Evolutionary conservation across 257 asterid genomes (phyloP), one percentile per base, ranked within the genome.

Genomic region (Rehmannia glutinosa): DNA sequence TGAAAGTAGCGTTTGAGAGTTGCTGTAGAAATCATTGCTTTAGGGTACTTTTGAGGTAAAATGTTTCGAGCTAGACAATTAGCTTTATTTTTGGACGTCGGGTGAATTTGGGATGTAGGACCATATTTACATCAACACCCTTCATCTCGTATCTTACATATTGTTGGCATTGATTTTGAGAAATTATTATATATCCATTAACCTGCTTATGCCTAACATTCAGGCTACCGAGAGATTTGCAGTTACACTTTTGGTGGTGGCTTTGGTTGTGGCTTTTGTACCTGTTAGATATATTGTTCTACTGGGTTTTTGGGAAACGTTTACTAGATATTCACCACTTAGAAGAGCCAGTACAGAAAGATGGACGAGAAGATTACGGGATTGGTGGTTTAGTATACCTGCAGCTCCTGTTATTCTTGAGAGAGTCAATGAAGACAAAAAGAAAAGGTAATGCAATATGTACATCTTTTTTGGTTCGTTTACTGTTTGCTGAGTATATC

Each of bases 301-400:
- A 54, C 45, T 90, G 56, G 73, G 68, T 39, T 90, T 90, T 79
- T 57, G 86, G 73, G 97, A 93, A 65, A 57, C 67, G 36, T 93
- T 82, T 65, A 93, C 96, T 1, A 66, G 92, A 75, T 81, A 83
- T 64, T 88, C 96, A 16, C 96, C 98, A 6, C n/a, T 71, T 7
- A 68, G 98, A 67, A 87, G 77, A 74, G 74, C 85, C 35, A 79
- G 75, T 86, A 90, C 97, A 0, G 98, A 93, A 56, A 84, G 87
- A 79, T 90, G 95, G 89, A 65, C 68, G 59, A 83, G 98, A 64
- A 84, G 98, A 75, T 74, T 86, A 32, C 74, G 94, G 54, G 97
- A 90, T 55, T 90, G 98, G 98, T 93, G 98, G 98, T 86, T 86
- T 69, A 93, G 98, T 80, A 80, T 93, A 69, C 98, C 98, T 1